Evolutionary conservation across 768 basidiomycete species (phyloP), one percentile per base, ranked within the genome.

Genomic region (Rhodosporidiobolus sp.): DNA sequence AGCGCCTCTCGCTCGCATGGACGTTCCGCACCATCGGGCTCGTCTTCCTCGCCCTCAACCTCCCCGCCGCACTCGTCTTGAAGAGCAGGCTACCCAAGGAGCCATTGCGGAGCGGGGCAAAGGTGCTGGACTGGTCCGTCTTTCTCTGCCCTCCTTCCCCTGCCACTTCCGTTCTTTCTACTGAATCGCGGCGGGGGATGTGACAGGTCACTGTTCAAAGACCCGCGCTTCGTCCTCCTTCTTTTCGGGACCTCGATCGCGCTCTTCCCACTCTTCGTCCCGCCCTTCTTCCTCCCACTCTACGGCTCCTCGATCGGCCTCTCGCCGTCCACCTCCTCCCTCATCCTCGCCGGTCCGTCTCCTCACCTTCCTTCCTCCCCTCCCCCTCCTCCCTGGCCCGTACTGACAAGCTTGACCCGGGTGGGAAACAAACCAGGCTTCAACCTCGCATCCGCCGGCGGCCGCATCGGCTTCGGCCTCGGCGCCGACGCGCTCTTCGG

Each of bases 201-300:
- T 43, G 7, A 43, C 38, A 63, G 76, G 49, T 56, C 57, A 11
- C 68, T 78, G 19, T 67, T 78, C 63, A 54, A 58, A 9, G 71
- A 76, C 56, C 26, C 57, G 20, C 59, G 60, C 17, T 76, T 78
- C 65, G 43, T 67, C 16, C 57, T 65, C 30, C 63, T 76, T 14
- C 65, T 69, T 38, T 4, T 68, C 19, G 73, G 70, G 16, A 59
- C 62, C 16, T 49, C 75, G 2, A n/a, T 78, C 32, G 77, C 61
- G 22, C 45, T 72, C 28, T 78, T 76, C 60, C 75, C 75, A 1
- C 72, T 79, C 46, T 72, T 77, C 45, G 73, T 78, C 10, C 67
- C 67, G 32, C 67, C 67, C 61, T 79, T 79, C 61, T 77, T 79
- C 68, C 64, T 79, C 17, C 79, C 79, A 0, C 60, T 79, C 14